phyloP scores from a whole-genome alignment of 495 filamentous ascomycete genomes.

The Annulohypoxylon maeteangense region DNA sequence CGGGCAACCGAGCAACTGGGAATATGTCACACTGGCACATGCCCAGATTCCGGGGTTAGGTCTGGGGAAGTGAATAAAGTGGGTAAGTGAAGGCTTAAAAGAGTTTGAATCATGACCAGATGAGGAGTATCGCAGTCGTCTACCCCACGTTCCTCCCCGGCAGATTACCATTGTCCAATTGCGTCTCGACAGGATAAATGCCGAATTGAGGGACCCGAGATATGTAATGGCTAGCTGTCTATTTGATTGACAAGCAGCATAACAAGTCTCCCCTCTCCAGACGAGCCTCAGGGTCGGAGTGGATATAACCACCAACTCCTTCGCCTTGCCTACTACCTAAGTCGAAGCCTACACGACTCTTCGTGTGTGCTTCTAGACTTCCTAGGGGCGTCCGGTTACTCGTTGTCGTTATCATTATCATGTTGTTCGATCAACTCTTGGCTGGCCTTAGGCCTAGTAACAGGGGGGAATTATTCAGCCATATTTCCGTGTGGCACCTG shows the following conservation, averaged over 20 bases:
- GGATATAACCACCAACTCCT: neutral
- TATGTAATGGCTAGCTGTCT: constrained; percentile 23
- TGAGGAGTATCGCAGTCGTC: constrained; percentile 39
- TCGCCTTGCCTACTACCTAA: neutral
- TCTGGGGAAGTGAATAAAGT: constrained; percentile 33
- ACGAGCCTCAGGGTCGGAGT: constrained; percentile 8
- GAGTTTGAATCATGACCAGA: constrained; percentile 32
- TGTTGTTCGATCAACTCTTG: constrained; percentile 42
- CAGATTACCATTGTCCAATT: constrained; percentile 46
- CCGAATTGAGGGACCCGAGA: constrained; percentile 26
- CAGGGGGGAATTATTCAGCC: constrained; percentile 18
- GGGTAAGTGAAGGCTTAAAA: constrained; percentile 28
- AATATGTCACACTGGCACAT: constrained; percentile 17
- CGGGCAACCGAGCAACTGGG: neutral
- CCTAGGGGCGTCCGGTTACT: neutral
- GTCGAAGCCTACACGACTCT: no score
- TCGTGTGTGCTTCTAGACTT: neutral
- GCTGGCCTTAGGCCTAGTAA: constrained; percentile 19
- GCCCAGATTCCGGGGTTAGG: neutral
- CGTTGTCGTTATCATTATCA: constrained; percentile 11
- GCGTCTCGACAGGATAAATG: constrained; percentile 39
- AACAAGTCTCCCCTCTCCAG: constrained; percentile 17
- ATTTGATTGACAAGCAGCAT: constrained; percentile 20
- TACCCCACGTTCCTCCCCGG: constrained; percentile 47
- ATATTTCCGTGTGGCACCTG: constrained; percentile 33